Evolutionary conservation across 768 basidiomycete species (phyloP), one percentile per base, ranked within the genome.

Genomic region (Hericium alpestre): DNA sequence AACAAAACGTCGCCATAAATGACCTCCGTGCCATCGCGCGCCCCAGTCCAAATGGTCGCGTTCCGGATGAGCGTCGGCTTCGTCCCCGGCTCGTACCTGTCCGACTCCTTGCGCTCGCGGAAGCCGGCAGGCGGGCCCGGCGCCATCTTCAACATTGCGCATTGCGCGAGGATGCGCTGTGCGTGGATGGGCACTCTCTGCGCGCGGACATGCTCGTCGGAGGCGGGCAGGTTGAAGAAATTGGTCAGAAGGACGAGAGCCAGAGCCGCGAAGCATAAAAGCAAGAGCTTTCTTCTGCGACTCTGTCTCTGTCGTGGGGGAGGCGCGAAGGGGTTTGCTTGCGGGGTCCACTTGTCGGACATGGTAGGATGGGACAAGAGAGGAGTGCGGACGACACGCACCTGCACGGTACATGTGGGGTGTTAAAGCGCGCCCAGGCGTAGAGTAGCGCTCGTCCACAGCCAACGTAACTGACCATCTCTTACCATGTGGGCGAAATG

Each of bases 51-150:
- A 51, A 88, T 75, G 41, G 81, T 80, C 2, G 82, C 86, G 66
- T 93, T 89, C 64, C 76, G 76, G 61, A 95, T 82, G 61, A 84
- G 74, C 18, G 83, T 83, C 1, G 85, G 71, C 39, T 75, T 76
- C 0, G 87, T 88, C 1, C 84, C 87, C 3, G 70, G 70, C 61
- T 82, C 85, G 59, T 78, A 86, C 41, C 87, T 71, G 64, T 90
- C 87, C 2, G 86, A 87, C 43, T 46, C 59, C 5, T 57, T 59
- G 9, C 75, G 65, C 11, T 56, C 59, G 22, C 56, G 48, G 55
- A 73, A 73, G 40, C 65, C 61, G 4, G 55, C 56, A n/a, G 71
- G 64, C 10, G 70, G 69, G 5, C 67, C 69, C 9, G 72, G 67
- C 8, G 55, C 56, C 38, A 58, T 58, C 51, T 60, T 65, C 55